These are phyloP conservation scores for Linum trigynum DNA, from an alignment of 345 rosid genomes.

Conservation along the genomic window DNA sequence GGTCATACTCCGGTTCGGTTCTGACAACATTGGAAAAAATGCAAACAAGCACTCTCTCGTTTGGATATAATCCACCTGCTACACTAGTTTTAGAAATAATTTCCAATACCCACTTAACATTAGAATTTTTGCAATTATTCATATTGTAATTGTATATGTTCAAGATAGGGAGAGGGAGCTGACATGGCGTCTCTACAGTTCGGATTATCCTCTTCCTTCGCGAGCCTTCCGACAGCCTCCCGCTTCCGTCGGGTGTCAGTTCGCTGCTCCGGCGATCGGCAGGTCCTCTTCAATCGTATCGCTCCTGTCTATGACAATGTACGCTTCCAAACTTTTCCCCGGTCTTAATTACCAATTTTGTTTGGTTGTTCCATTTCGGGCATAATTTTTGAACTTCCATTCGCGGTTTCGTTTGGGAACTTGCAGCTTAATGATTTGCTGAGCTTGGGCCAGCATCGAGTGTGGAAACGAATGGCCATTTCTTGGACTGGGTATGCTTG, in stretches of 20 bases:
- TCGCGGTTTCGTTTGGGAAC: not conserved
- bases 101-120: not conserved
- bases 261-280: slow-evolving; percentile 47
- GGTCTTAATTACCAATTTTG: not conserved
- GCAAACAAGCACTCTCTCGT: too few relatives aligned
- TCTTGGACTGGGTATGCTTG: slow-evolving; percentile 52
- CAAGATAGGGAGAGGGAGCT: not conserved
- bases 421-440: slow-evolving; percentile 67
- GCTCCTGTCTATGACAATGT: slow-evolving; percentile 79
- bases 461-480: slow-evolving; percentile 82
- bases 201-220: slow-evolving; percentile 7
- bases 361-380: not conserved
- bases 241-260: slow-evolving; percentile 9
- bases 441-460: slow-evolving; percentile 77
- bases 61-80: too few relatives aligned
- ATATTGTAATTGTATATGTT: too few relatives aligned
- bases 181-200: slow-evolving; percentile 28
- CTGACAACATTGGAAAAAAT: too few relatives aligned
- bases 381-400: not conserved
- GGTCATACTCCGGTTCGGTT: too few relatives aligned
- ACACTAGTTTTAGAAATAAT: too few relatives aligned
- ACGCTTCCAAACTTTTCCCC: not conserved
- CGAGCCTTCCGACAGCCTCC: not conserved
- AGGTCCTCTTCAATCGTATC: slow-evolving; percentile 59
- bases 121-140: too few relatives aligned